Evolutionary conservation across 2,329 filamentous ascomycete genomes (phyloP).

Genomic region (Arthroderma sp.): DNA sequence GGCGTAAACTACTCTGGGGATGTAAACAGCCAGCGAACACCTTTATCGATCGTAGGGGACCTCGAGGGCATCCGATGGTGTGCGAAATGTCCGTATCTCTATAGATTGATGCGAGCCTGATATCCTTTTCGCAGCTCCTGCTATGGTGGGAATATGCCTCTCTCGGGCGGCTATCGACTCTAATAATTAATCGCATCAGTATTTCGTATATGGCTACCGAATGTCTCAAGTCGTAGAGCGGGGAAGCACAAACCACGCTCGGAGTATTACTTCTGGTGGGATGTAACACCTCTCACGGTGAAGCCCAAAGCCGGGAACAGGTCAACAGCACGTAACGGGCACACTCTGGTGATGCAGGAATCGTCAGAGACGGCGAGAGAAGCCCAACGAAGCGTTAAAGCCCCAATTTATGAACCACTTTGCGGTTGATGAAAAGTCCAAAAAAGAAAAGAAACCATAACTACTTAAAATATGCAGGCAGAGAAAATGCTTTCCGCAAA

Average conservation of each 20-base stretch:
- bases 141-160: not conserved
- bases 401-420: not conserved
- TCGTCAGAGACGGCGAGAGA: not conserved
- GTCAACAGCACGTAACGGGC: not conserved
- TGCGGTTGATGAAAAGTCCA: not conserved
- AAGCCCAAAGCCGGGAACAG: not conserved
- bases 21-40: not conserved
- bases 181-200: not conserved
- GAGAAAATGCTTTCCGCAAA: not conserved
- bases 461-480: not conserved
- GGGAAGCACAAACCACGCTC: constrained; percentile 2
- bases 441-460: not conserved
- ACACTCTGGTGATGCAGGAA: not conserved
- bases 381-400: not conserved
- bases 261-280: not conserved
- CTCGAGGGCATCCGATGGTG: not conserved
- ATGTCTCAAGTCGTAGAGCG: not conserved
- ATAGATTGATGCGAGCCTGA: not conserved
- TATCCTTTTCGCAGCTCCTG: not conserved
- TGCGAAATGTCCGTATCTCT: not conserved
- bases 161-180: not conserved
- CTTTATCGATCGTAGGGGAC: not conserved
- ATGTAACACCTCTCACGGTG: not conserved
- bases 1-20: not conserved
- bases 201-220: not conserved